Base-by-base conservation (phyloP, 495 filamentous ascomycete species). In the Mytilinidion resinicola region DNA sequence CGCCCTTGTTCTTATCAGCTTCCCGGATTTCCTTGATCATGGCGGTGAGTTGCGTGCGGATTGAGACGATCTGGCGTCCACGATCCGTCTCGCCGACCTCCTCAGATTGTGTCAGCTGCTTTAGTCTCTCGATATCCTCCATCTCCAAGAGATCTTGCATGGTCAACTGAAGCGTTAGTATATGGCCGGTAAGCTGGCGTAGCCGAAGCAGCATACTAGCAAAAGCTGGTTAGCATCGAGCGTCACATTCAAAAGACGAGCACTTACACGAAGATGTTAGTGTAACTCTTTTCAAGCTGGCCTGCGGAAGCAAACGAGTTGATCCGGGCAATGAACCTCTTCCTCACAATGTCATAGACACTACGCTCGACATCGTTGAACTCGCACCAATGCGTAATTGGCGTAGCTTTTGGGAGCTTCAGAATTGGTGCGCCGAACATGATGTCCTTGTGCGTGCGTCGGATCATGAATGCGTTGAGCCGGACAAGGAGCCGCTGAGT, bases 401-500 rank as follows among this genome's bases (percentile, higher is more conserved):
- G 64, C 12, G 60, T 65, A 1, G 68, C 58, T 21, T 67, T 56
- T 0, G 85, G 85, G 0, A 88, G 70, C 4, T 73, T 73, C 3
- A 89, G 57, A 4, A 89, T 74, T 0, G 81, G 80, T 0, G 71
- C 65, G 15, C 75, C 72, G 53, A 88, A 78, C 19, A 87, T 68
- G 0, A 67, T 69, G 39, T 80, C 80, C 0, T 64, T 55, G 64
- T 81, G 76, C 0, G 79, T 82, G 4, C 82, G 71, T 0, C 81
- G 70, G 30, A 80, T 73, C 73, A 86, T 76, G 20, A 84, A 71
- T 21, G 69, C 54, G 20, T 64, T 56, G 1, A 84, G 66, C 0
- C 52, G 53, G 11, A 53, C 46, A n/a, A 62, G 63, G 37, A 68
- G 54, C 12, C 66, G 51, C 67, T 19, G 77, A 66, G 15, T 64